phyloP scores from a whole-genome alignment of 805 yeast species.

The Torulaspora franciscae region DNA sequence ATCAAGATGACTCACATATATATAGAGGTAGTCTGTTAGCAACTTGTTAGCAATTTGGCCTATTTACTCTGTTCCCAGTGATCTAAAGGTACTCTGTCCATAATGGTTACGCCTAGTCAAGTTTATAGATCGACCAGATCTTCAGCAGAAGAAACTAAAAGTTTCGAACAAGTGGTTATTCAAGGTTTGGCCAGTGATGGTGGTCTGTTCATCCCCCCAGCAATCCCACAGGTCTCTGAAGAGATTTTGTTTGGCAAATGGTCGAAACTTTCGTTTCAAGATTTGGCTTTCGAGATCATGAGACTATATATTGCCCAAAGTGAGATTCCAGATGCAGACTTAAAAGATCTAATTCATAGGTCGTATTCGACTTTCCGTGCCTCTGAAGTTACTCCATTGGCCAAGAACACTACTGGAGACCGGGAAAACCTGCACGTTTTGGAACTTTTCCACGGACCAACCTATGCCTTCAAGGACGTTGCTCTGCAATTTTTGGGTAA shows the following conservation, averaged over 20 bases:
- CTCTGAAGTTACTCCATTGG: constrained; percentile 83
- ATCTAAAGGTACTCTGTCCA: background rate
- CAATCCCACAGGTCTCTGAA: constrained; percentile 61
- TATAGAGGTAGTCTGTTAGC: background rate
- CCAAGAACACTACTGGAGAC: constrained; percentile 49
- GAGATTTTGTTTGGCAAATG: constrained; percentile 56
- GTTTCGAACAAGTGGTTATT: constrained; percentile 78
- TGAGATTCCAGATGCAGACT: constrained; percentile 71
- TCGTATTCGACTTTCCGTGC: constrained; percentile 91
- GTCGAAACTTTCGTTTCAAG: constrained; percentile 73
- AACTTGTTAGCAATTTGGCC: background rate
- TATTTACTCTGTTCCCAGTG: background rate
- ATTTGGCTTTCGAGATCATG: constrained; percentile 82
- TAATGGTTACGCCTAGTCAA: constrained; percentile 42
- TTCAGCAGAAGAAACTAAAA: constrained; percentile 43
- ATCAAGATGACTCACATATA: constrained; percentile 5
- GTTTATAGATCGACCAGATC: constrained; percentile 80
- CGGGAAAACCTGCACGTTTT: constrained; percentile 62
- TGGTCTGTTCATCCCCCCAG: constrained; percentile 86
- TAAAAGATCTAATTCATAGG: constrained; percentile 53
- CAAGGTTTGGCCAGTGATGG: constrained; percentile 96
- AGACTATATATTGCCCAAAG: constrained; percentile 64
- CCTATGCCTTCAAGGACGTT: constrained; percentile 98
- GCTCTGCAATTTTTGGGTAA: constrained; percentile 98
- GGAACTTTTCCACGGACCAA: constrained; percentile 98